A percentile compares a stretch with the other conserved stretches of the same genome.
These are phyloP conservation scores for Nakazawaea holstii DNA, from an alignment of 805 yeast species.

Conservation along the genomic window DNA sequence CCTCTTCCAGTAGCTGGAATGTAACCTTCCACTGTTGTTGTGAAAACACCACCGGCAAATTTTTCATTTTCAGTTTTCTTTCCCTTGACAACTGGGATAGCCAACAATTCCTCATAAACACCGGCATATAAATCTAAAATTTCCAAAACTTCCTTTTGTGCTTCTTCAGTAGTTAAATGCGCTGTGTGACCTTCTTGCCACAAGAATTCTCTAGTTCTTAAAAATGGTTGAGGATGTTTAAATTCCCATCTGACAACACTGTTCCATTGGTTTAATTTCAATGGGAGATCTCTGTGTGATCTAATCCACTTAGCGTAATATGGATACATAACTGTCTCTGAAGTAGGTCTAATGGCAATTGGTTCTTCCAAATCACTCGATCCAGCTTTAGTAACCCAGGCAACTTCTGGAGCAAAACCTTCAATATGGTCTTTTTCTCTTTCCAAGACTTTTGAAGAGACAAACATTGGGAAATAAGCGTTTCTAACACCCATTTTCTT, in stretches of 20 bases:
- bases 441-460: slow-evolving; percentile 86
- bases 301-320: slow-evolving; percentile 99
- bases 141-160: slow-evolving; percentile 75
- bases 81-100: slow-evolving; percentile 97
- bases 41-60: slow-evolving; percentile 96
- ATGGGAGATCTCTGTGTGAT: slow-evolving; percentile 96
- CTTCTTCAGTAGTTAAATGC: slow-evolving; percentile 77
- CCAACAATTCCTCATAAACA: slow-evolving; percentile 85
- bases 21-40: slow-evolving; percentile 95
- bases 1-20: slow-evolving; percentile 99
- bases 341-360: slow-evolving; percentile 98
- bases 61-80: slow-evolving; percentile 94
- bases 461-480: slow-evolving; percentile 98
- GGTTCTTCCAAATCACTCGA: slow-evolving; percentile 92
- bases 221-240: slow-evolving; percentile 98
- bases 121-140: slow-evolving; percentile 83
- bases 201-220: slow-evolving; percentile 97
- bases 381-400: slow-evolving; percentile 99
- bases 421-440: slow-evolving; percentile 98
- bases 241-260: slow-evolving; percentile 99
- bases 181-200: slow-evolving; percentile 99
- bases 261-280: slow-evolving; percentile 98
- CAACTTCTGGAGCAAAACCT: slow-evolving; percentile 99
- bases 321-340: slow-evolving; percentile 99
- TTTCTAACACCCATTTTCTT: slow-evolving; percentile 88